phyloP scores from a whole-genome alignment of 495 filamentous ascomycete genomes.

The Aspergillus hancockii region DNA sequence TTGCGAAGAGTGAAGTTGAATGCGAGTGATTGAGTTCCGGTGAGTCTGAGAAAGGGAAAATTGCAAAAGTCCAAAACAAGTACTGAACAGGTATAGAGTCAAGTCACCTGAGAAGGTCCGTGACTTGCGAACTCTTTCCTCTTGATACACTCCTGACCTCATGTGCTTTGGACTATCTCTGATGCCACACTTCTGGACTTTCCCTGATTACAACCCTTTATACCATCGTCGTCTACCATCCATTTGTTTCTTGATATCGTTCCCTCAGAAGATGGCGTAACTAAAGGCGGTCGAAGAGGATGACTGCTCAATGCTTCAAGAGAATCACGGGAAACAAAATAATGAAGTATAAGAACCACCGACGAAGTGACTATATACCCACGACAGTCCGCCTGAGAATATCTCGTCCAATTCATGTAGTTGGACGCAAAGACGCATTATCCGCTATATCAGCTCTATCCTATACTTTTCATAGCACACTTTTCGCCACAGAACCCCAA shows the following conservation, averaged over 20 bases:
- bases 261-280: slow-evolving; percentile 25
- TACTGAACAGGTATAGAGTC: slow-evolving; percentile 2
- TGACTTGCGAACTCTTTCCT: background rate
- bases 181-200: background rate
- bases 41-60: background rate
- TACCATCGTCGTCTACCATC: slow-evolving; percentile 6
- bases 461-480: background rate
- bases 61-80: slow-evolving; percentile 7
- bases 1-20: background rate
- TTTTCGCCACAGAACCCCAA: background rate
- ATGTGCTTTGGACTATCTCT: slow-evolving; percentile 3
- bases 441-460: slow-evolving; percentile 2
- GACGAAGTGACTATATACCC: slow-evolving; percentile 3
- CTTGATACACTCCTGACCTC: background rate
- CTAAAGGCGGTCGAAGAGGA: slow-evolving; percentile 16
- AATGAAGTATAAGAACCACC: slow-evolving; percentile 15
- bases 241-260: slow-evolving; percentile 19
- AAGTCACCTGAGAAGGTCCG: slow-evolving; percentile 1
- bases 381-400: background rate
- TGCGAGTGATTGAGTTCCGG: background rate
- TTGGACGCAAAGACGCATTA: slow-evolving; percentile 4
- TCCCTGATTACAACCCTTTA: slow-evolving; percentile 9
- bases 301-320: slow-evolving; percentile 18
- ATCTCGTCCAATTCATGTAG: slow-evolving; percentile 9
- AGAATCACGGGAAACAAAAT: slow-evolving; percentile 20